Percentiles rank a stretch among this genome's conserved stretches.
phyloP scores from a whole-genome alignment of 1,284 basidiomycete genomes.

The Moesziomyces parantarcticus region DNA sequence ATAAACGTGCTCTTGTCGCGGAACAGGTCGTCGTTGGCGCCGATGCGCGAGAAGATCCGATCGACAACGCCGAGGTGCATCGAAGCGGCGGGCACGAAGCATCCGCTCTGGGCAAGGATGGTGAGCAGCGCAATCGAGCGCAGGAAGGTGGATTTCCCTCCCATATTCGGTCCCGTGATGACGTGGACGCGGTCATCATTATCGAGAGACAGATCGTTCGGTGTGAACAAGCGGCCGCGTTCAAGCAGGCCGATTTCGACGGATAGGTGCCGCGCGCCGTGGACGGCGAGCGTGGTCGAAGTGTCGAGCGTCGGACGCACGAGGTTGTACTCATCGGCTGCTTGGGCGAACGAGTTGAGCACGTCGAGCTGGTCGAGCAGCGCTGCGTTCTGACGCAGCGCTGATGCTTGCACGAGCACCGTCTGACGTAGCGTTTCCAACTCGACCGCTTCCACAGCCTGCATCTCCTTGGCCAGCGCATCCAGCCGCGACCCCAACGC shows the following conservation, averaged over 20 bases:
- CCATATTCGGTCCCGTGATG: conserved; percentile 97
- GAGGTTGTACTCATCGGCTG: conserved; percentile 83
- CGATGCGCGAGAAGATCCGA: conserved; percentile 90
- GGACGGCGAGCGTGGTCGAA: conserved; percentile 72
- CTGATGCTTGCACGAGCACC: conserved; percentile 25
- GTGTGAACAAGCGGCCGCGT: conserved; percentile 68
- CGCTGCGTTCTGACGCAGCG: conserved; percentile 77
- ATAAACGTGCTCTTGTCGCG: conserved; percentile 93
- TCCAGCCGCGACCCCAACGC: conserved; percentile 47
- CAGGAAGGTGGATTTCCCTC: conserved; percentile 87
- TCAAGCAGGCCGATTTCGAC: conserved; percentile 88
- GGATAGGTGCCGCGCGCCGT: conserved; percentile 87
- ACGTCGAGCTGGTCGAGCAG: conserved; percentile 91
- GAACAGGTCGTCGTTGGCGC: conserved; percentile 93
- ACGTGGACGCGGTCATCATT: conserved; percentile 72
- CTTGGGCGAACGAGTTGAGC: conserved; percentile 80
- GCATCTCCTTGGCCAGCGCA: conserved; percentile 40
- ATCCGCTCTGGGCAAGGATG: conserved; percentile 90
- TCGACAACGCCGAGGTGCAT: conserved; percentile 88
- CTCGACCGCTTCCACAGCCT: conserved; percentile 42
- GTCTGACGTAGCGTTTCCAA: conserved; percentile 55
- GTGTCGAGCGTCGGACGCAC: conserved; percentile 78
- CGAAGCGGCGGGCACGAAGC: conserved; percentile 86
- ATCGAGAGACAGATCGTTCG: conserved; percentile 76
- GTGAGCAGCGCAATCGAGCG: conserved; percentile 90